Conservation (phyloP, 2,329 filamentous ascomycete genomes). For the Aspergillus intermedius region DNA sequence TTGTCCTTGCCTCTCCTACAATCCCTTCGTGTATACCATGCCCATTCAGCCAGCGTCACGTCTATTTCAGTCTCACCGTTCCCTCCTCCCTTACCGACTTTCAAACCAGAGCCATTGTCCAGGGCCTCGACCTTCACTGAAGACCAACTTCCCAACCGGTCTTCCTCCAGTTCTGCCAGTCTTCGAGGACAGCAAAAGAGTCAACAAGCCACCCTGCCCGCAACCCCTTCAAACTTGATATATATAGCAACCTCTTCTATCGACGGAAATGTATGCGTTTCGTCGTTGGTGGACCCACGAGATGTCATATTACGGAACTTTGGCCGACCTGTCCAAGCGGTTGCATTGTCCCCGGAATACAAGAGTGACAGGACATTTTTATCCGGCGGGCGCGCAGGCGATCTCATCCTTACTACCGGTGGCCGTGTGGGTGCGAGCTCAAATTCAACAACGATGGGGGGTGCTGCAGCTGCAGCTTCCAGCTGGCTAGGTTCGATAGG, state of each 20-base stretch:
- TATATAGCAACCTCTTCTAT: conserved; percentile 90
- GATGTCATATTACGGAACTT: conserved; percentile 92
- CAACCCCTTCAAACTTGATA: conserved; percentile 80
- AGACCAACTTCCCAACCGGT: conserved; percentile 17
- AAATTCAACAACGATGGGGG: conserved; percentile 75
- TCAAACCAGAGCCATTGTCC: conserved; percentile 31
- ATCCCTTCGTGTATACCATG: conserved; percentile 77
- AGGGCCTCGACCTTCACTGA: conserved; percentile 23
- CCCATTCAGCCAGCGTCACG: conserved; percentile 86
- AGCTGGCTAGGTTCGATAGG: conserved; percentile 91
- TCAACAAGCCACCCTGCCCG: conserved; percentile 47
- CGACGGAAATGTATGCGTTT: conserved; percentile 90
- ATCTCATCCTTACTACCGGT: conserved; percentile 77
- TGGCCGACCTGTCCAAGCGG: conserved; percentile 81
- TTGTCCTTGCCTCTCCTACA: conserved; percentile 77
- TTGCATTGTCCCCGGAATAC: conserved; percentile 91
- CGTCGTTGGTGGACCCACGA: conserved; percentile 77
- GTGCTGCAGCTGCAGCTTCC: conserved; percentile 69
- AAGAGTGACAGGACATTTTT: conserved; percentile 83
- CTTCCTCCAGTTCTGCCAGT: conserved; percentile 25
- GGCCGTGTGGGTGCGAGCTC: conserved; percentile 69
- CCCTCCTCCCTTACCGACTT: conserved; percentile 53
- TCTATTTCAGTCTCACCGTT: conserved; percentile 84
- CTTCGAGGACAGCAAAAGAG: conserved; percentile 23
- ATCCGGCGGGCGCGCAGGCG: conserved; percentile 82